Base-by-base conservation (phyloP, 1,284 basidiomycete species). In the Sanghuangporus baumii region DNA sequence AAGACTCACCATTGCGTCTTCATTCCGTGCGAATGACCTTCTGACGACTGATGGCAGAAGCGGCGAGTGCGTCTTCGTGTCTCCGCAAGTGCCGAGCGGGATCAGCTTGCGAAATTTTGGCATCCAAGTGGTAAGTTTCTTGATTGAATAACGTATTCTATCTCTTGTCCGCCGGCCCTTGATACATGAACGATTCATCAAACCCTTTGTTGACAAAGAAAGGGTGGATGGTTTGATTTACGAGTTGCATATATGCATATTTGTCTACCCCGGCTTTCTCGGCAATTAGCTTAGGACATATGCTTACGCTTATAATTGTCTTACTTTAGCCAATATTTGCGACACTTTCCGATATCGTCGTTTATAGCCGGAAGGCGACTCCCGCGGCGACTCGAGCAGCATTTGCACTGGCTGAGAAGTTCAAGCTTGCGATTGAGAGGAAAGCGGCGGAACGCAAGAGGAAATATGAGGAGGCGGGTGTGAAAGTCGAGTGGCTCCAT, bases 261-360 rank as follows among this genome's bases (percentile, higher is more conserved):
- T 38, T 56, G 20, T 50, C 20, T 18, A 5, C 37, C 46, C 43
- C 23, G 52, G 11, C n/a, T 23, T 31, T 16, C 3, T 37, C 23
- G 18, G 54, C 23, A 41, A 12, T 38, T 51, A 23, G 5, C 9
- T 26, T 6, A 5, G 9, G n/a, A 37, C 14, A 38, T 18, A 57
- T 55, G 47, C 37, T 61, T 55, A 48, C 60, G 55, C 37, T 61
- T 55, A 40, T 55, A 41, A 47, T 37, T 48, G 26, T 36, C 9
- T 48, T 31, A 5, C 36, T 34, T 16, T 76, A 79, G 78, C 82
- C 83, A 69, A 93, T 96, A 69, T 95, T 94, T 71, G 88, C 93
- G 0, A 91, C 91, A 1, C 80, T 97, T 46, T 94, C 91, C 55
- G 94, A 97, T 72, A 85, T 97, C 65, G 86, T 96, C 65, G 78